Base-by-base conservation (phyloP, 2,329 filamentous ascomycete species). In the Emydomyces testavorans region DNA sequence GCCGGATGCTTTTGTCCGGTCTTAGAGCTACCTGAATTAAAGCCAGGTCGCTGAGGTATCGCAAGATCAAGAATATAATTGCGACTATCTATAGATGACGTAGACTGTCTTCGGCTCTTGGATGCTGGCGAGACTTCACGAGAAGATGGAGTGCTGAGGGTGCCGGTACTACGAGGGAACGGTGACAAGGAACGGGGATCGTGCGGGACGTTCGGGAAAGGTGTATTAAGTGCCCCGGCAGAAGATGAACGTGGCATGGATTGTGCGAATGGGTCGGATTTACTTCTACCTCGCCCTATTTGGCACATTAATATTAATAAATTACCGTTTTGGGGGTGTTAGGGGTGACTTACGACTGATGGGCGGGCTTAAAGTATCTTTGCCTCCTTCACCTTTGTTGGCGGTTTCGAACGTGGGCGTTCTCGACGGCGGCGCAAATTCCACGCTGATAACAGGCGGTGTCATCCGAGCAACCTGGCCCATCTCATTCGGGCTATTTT, bases 1-100 rank as follows among this genome's bases (percentile, higher is more conserved):
- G 92, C 92, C 0, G 92, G 92, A 58, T 98, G 92, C 62, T 98
- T 98, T 65, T 98, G 92, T 0, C 87, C 81, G n/a, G 92, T 81
- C 63, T 92, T 93, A 32, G 72, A 75, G 40, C 82, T 79, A 37
- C 71, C 71, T 10, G 77, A 57, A 26, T 60, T 76, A 3, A 77
- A 75, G 20, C 78, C 80, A 48, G 88, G 83, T 52, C 90, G 83
- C 36, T 88, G 83, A 0, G 89, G 89, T 63, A 95, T 87, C 8
- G 88, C 90, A 13, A 96, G 76, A 52, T 89, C 86, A 34, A 96
- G 72, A n/a, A 94, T 92, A 60, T 94, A 83, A 58, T 83, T 81
- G 34, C 81, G 76, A 54, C 78, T 76, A 49, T 72, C 72, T 48
- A 72, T 67, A 3, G 72, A 66, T 50, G 68, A 65, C 50, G 69